Conservation (phyloP, 768 basidiomycete genomes). For the Infundibulicybe gibba region DNA sequence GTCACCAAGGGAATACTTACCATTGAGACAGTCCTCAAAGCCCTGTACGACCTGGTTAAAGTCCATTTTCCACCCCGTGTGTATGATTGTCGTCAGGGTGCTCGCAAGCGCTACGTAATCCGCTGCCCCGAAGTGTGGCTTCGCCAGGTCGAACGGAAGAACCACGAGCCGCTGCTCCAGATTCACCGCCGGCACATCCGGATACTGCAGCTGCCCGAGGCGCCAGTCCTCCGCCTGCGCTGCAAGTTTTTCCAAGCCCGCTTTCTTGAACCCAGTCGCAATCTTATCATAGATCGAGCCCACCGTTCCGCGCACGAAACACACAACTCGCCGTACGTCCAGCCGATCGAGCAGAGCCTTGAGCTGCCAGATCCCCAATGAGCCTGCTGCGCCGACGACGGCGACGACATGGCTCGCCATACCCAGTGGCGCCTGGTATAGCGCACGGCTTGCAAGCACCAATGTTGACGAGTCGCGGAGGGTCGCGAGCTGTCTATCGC, state of each 20-base stretch:
- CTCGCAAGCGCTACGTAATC: conserved; percentile 6
- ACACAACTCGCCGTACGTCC: conserved; percentile 7
- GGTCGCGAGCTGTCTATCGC: conserved; percentile 3
- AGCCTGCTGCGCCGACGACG: conserved; percentile 8
- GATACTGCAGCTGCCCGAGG: not conserved
- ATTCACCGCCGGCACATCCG: not conserved
- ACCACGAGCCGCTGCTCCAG: conserved; percentile 9
- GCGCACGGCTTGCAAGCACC: conserved; percentile 2
- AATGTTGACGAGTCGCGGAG: conserved; percentile 2
- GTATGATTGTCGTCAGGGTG: conserved; percentile 8
- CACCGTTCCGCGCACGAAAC: conserved; percentile 5
- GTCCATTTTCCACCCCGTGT: conserved; percentile 12
- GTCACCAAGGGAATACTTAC: not conserved
- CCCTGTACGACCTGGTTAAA: conserved; percentile 9
- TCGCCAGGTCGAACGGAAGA: conserved; percentile 7
- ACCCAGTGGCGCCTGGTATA: not conserved
- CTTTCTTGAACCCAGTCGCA: conserved; percentile 1
- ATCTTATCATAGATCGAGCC: conserved; percentile 7
- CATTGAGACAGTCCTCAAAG: conserved; percentile 8
- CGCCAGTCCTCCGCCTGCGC: conserved; percentile 1
- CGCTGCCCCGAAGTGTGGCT: conserved; percentile 2
- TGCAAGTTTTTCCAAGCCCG: not conserved
- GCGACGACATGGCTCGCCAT: conserved; percentile 4
- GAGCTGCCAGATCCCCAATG: conserved; percentile 9
- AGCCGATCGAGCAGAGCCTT: conserved; percentile 3